Base-by-base conservation (phyloP, 108 stramenopile genomes). In the Chaetoceros tenuissimus region DNA sequence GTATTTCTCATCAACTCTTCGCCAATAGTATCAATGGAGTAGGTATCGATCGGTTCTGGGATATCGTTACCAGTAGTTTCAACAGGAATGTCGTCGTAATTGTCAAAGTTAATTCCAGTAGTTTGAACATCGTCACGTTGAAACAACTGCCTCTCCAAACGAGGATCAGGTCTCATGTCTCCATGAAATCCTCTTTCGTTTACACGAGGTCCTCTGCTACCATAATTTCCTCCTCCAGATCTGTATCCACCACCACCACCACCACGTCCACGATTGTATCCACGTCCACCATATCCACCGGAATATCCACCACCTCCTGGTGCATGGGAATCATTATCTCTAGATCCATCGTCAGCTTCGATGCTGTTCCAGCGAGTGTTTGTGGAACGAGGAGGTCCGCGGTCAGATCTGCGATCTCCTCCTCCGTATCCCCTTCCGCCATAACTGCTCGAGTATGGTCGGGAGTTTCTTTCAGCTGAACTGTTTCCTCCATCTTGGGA, bases 21-120 rank as follows among this genome's bases (percentile, higher is more conserved):
- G 34, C 97, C 96, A 61, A 99, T 91, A 29, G 82, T 83, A 5
- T 94, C 97, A 21, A 60, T 50, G 23, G 78, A 62, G 73, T 96
- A 99, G 20, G 51, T 62, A 13, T 95, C 92, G 53, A 97, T 88
- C 28, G 96, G 96, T 24, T 90, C 89, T 27, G 98, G 98, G 30
- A 72, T 53, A 43, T 92, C 75, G 25, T 78, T 71, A 22, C 96
- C 96, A 19, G 77, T 73, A 43, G 87, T 82, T 56, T 99, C 98
- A 24, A 99, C 95, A 24, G 96, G 96, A 48, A 99, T 99, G 48
- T 97, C 92, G 69, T 97, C 96, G 79, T 99, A 98, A 59, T 91
- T 88, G 71, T 97, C 95, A 67, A 99, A 99, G 79, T 99, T 97
- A 82, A 99, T 98, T n/a, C 98, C 98, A n/a, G 94, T 81, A 19